Evolutionary conservation across 208 protist genomes (phyloP).

Genomic region (Trypanosoma scelopori): DNA sequence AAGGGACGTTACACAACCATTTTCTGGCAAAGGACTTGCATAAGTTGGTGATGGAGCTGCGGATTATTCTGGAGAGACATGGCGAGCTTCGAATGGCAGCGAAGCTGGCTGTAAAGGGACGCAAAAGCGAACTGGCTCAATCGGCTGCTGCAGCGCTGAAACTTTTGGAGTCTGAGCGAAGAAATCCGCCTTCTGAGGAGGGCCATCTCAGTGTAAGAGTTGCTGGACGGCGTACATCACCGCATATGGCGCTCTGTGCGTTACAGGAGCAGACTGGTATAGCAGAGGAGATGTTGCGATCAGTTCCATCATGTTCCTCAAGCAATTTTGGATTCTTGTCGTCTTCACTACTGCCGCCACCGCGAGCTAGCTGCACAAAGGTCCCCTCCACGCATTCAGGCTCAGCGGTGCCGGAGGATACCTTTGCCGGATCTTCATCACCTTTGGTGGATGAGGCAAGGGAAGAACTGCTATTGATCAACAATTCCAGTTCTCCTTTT

Average conservation of each 20-base stretch:
- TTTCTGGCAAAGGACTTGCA: conserved; percentile 66
- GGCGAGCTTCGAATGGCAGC: conserved; percentile 60
- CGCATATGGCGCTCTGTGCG: neutral
- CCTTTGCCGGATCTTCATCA: neutral
- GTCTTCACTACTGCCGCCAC: neutral
- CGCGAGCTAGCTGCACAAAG: neutral
- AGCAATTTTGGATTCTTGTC: neutral
- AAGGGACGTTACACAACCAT: conserved; percentile 48
- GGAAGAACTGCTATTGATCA: conserved; percentile 48
- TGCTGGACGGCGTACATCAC: neutral
- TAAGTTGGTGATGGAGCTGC: conserved; percentile 69
- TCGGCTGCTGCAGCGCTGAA: conserved; percentile 45
- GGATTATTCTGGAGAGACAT: conserved; percentile 63
- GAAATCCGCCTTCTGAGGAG: conserved; percentile 1
- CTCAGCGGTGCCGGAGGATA: neutral
- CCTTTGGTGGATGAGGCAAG: conserved; percentile 1
- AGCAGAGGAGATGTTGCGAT: neutral
- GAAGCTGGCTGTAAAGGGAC: conserved; percentile 38
- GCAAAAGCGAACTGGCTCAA: conserved; percentile 52
- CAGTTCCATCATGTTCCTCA: neutral
- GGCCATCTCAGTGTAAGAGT: neutral
- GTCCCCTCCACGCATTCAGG: neutral
- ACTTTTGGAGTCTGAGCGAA: conserved; percentile 29
- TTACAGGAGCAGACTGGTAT: neutral
- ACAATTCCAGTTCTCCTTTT: conserved; percentile 62